Evolutionary conservation across 1,284 basidiomycete genomes (phyloP).

Genomic region (Waitea zeae): DNA sequence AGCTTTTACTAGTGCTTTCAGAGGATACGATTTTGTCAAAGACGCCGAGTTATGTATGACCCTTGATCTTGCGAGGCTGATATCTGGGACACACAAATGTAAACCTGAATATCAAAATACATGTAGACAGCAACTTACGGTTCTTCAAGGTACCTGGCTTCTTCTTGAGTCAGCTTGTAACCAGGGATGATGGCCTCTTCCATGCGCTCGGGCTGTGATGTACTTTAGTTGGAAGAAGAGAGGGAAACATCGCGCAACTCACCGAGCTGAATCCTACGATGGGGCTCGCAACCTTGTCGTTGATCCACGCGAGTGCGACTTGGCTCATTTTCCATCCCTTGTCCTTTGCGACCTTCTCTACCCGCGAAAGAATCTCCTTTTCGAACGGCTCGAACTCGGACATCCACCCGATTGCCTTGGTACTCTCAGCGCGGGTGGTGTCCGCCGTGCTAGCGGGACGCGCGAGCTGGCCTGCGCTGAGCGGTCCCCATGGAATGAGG

Average conservation of each 20-base stretch:
- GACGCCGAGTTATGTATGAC: no score
- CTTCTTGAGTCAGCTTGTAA: constrained; percentile 5
- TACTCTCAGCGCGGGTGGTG: no score
- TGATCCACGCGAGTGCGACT: constrained; percentile 21
- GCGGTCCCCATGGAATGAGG: constrained; percentile 22
- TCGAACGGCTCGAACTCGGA: no score
- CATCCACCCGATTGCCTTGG: no score
- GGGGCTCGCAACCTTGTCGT: constrained; percentile 22
- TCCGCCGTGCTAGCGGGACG: no score
- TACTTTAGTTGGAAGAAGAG: not conserved
- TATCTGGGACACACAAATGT: no score
- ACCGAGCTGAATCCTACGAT: constrained; percentile 34
- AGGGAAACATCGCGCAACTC: constrained; percentile 24
- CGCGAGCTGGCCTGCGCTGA: constrained; percentile 20
- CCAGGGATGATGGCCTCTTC: constrained; percentile 2
- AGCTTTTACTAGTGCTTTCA: no score
- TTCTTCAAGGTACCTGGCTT: constrained; percentile 6
- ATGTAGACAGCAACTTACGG: no score
- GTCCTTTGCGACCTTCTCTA: constrained; percentile 25
- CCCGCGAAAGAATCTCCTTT: constrained; percentile 9
- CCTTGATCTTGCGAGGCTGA: no score
- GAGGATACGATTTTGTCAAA: no score
- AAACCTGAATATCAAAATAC: no score
- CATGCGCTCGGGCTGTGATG: not conserved
- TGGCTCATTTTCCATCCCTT: constrained; percentile 22